A percentile compares a stretch with the other conserved stretches of the same genome.
Evolutionary conservation across 2,329 filamentous ascomycete genomes (phyloP).

Genomic region (Arthrobotrys sphaeroides): DNA sequence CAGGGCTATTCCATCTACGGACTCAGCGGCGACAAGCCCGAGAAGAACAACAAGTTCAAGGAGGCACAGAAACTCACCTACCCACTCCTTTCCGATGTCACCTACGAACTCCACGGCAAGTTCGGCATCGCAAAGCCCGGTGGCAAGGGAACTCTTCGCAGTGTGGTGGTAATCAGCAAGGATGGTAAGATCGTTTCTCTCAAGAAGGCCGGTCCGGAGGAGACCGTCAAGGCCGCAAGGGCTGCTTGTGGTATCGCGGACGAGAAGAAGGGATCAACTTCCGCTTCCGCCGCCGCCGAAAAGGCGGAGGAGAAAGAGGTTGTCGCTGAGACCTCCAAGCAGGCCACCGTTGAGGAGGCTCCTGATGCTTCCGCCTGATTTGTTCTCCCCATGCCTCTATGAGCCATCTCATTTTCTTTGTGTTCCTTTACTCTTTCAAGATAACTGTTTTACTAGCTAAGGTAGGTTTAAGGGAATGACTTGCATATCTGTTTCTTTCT

Average conservation of each 20-base stretch:
- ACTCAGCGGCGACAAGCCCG: constrained; percentile 84
- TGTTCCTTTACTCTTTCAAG: constrained; percentile 19
- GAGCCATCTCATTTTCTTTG: not conserved
- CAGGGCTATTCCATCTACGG: constrained; percentile 88
- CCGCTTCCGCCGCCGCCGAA: constrained; percentile 3
- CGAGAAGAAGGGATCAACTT: constrained; percentile 25
- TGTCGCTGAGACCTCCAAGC: constrained; percentile 34
- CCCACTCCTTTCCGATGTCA: constrained; percentile 83
- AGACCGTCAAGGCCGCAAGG: constrained; percentile 55
- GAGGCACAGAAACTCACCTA: constrained; percentile 91
- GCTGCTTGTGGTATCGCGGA: constrained; percentile 54
- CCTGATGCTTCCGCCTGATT: constrained; percentile 43
- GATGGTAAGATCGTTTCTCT: constrained; percentile 59
- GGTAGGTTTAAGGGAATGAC: constrained; percentile 30
- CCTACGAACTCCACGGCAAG: constrained; percentile 77
- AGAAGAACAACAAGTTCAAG: constrained; percentile 92
- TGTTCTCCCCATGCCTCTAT: not conserved
- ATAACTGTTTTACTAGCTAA: constrained; percentile 40
- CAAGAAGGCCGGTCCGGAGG: constrained; percentile 54
- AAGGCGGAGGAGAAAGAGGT: constrained; percentile 31
- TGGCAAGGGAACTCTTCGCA: constrained; percentile 77
- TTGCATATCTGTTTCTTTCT: constrained; percentile 24
- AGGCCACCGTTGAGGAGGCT: constrained; percentile 48
- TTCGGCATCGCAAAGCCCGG: constrained; percentile 83
- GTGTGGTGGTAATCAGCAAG: constrained; percentile 89